These are phyloP conservation scores for Platanus orientalis DNA, from an alignment of 164 flowering plant species.

Conservation along the genomic window DNA sequence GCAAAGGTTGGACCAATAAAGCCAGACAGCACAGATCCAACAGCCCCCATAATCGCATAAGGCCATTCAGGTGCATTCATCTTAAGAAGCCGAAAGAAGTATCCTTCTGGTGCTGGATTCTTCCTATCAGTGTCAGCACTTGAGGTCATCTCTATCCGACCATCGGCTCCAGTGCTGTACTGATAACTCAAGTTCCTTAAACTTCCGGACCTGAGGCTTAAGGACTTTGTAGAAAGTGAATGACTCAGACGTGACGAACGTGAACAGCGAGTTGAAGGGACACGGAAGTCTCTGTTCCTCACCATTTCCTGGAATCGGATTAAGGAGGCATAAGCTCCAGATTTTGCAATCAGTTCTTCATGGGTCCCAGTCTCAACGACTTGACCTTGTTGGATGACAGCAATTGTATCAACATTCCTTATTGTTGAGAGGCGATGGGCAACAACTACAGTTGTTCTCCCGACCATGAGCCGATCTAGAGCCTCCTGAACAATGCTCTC, in stretches of 20 bases:
- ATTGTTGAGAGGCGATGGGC: constrained; percentile 82
- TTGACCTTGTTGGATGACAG: constrained; percentile 88
- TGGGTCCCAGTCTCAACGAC: constrained; percentile 88
- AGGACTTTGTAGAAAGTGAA: constrained; percentile 87
- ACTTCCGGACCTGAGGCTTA: constrained; percentile 93
- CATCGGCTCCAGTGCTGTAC: constrained; percentile 96
- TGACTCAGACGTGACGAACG: constrained; percentile 78
- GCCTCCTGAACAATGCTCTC: constrained; percentile 90
- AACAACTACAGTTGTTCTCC: constrained; percentile 75
- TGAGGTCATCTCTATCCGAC: constrained; percentile 92
- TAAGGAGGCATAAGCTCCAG: constrained; percentile 81
- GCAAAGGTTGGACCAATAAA: constrained; percentile 96
- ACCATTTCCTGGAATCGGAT: constrained; percentile 36
- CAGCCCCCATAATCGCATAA: constrained; percentile 82
- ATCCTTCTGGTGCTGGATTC: constrained; percentile 77
- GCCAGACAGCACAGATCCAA: constrained; percentile 88
- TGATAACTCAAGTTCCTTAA: constrained; percentile 86
- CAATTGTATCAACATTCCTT: constrained; percentile 75
- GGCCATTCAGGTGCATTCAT: constrained; percentile 98
- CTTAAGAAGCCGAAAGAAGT: constrained; percentile 76
- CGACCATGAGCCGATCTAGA: constrained; percentile 81
- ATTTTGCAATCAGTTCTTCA: constrained; percentile 58
- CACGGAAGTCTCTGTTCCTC: constrained; percentile 55
- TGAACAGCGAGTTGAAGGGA: constrained; percentile 60
- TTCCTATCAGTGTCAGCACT: constrained; percentile 61